Percentiles rank a stretch among this genome's conserved stretches.
phyloP scores from a whole-genome alignment of 1,284 basidiomycete genomes.

The Phellopilus nigrolimitatus region DNA sequence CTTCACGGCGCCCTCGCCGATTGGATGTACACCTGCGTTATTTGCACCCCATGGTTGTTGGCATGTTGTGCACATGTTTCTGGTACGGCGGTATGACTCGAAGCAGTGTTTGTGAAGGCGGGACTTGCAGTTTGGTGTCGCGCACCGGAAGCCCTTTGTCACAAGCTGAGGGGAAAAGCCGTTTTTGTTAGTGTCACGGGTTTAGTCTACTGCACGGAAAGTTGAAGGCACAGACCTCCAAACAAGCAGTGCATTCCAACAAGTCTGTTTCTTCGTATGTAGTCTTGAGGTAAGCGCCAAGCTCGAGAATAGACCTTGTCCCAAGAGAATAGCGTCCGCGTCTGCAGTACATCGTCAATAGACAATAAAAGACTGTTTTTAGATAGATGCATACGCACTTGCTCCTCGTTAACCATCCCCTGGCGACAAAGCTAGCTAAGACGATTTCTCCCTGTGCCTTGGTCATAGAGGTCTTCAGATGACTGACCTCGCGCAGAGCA shows the following conservation, averaged over 20 bases:
- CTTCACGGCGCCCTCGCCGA: constrained; percentile 62
- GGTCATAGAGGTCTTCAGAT: constrained; percentile 63
- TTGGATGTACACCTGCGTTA: constrained; percentile 34
- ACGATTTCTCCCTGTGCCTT: constrained; percentile 72
- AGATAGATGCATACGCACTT: constrained; percentile 42
- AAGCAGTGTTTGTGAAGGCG: constrained; percentile 70
- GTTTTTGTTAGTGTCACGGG: not conserved
- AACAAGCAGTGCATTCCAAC: constrained; percentile 72
- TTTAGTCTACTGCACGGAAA: constrained; percentile 1
- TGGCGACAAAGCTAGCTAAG: constrained; percentile 74
- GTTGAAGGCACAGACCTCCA: constrained; percentile 45
- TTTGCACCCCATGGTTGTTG: constrained; percentile 51
- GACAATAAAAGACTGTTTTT: constrained; percentile 1
- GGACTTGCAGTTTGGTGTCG: constrained; percentile 56
- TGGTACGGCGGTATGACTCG: constrained; percentile 36
- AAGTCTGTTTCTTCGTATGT: constrained; percentile 64
- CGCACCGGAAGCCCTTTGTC: constrained; percentile 65
- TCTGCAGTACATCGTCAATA: constrained; percentile 39
- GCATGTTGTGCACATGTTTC: constrained; percentile 55
- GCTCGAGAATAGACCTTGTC: constrained; percentile 69
- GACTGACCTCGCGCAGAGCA: constrained; percentile 65
- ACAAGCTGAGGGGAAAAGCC: constrained; percentile 41
- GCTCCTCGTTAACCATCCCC: constrained; percentile 76
- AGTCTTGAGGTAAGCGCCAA: constrained; percentile 67
- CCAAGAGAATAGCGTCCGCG: constrained; percentile 75